Conservation (phyloP, 2,329 filamentous ascomycete genomes). For the Diplocarpon rosae region DNA sequence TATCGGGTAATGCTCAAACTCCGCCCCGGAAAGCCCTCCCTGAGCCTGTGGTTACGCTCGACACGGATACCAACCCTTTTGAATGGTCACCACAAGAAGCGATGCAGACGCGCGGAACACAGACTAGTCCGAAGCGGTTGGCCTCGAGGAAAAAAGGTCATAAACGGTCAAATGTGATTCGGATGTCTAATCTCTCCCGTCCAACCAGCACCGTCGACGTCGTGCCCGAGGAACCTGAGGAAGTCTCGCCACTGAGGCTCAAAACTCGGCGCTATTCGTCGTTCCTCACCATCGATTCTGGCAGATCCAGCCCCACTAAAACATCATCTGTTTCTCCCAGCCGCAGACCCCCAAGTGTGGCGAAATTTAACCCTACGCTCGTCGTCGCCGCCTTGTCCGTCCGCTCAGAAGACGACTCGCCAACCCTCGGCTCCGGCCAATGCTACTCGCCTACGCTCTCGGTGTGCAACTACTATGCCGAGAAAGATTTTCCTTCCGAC, state of each 20-base stretch:
- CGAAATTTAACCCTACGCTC: slow-evolving; percentile 17
- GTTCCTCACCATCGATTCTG: slow-evolving; percentile 7
- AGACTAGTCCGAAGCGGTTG: slow-evolving; percentile 8
- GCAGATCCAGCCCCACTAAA: slow-evolving; percentile 7
- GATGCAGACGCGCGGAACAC: slow-evolving; percentile 9
- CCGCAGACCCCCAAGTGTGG: slow-evolving; percentile 15
- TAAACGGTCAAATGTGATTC: slow-evolving; percentile 19
- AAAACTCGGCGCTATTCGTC: slow-evolving; percentile 6
- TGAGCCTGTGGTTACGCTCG: neutral
- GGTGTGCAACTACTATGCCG: slow-evolving; percentile 17
- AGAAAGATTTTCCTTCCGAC: slow-evolving; percentile 9
- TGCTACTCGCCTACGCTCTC: slow-evolving; percentile 17
- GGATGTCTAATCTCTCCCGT: slow-evolving; percentile 19
- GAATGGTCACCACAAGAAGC: slow-evolving; percentile 22
- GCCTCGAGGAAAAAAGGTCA: slow-evolving; percentile 17
- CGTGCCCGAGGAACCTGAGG: slow-evolving; percentile 20
- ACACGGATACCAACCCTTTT: slow-evolving; percentile 11
- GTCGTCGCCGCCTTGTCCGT: neutral
- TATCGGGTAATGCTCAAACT: slow-evolving; percentile 17
- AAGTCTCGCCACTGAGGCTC: slow-evolving; percentile 9
- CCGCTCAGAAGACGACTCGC: slow-evolving; percentile 1
- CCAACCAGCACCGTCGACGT: slow-evolving; percentile 16
- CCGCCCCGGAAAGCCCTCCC: slow-evolving; percentile 4
- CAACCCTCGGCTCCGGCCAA: slow-evolving; percentile 1
- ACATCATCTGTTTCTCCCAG: too few species aligned